Evolutionary conservation across 352 stramenopile species (phyloP), one percentile per base, ranked within the genome.

Genomic region (Pythium monospermum): DNA sequence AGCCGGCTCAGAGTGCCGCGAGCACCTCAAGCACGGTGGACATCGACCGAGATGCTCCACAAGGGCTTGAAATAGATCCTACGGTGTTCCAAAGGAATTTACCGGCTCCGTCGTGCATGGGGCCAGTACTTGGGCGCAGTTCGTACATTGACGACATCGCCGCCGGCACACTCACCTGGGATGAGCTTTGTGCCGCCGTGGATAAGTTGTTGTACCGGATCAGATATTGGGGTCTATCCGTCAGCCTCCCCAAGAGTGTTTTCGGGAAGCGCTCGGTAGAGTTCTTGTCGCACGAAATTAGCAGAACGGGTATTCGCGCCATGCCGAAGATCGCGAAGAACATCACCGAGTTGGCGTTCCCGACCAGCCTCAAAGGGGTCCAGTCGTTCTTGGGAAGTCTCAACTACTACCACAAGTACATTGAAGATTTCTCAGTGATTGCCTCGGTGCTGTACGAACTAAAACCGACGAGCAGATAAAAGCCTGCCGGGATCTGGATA

Each of bases 341-440:
- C 0, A 36, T 62, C 7, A 26, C 42, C 23, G 23, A 42, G 0
- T 52, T 62, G 46, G 25, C 38, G n/a, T 61, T 56, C 40, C 54
- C 54, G 13, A 31, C 28, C 2, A 57, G 23, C 0, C 32, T 44
- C 25, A 62, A 62, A 35, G 54, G 54, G 1, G 21, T 62, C 1
- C 46, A 62, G 47, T 47, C 46, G 45, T 62, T 62, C 32, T n/a
- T 57, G 2, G 54, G 53, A 16, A 50, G 38, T 13, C 42, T 61
- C 1, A 41, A 37, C 11, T 61, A 61, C 23, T 61, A 61, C 7
- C 53, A 54, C 36, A 35, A 45, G 0, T 61, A 55, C 38, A 53
- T 61, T 12, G 48, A 61, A 12, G 49, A 61, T 23, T 61, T 61
- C 27, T 35, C 36, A 5, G 49, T 38, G 2, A 55, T 39, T 25